These are phyloP conservation scores for Pseudogymnoascus sp. DNA, from an alignment of 2,329 filamentous ascomycete genomes.

Conservation along the genomic window DNA sequence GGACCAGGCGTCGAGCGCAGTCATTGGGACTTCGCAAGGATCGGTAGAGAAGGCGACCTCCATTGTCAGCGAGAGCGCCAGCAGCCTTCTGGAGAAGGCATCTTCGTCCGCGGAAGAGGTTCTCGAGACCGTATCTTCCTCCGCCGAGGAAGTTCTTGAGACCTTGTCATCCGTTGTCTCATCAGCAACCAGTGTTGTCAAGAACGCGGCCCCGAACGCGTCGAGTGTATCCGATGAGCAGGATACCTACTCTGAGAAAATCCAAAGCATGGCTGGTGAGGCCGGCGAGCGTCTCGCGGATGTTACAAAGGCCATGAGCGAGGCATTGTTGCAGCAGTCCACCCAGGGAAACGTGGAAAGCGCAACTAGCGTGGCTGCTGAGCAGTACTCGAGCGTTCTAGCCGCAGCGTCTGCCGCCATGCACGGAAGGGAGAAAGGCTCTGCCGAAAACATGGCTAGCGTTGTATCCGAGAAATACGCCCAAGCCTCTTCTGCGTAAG, in stretches of 20 bases:
- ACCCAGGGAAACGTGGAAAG: constrained; percentile 41
- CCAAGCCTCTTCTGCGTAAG: constrained; percentile 51
- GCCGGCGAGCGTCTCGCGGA: constrained; percentile 47
- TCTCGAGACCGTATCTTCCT: not conserved
- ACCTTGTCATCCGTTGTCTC: not conserved
- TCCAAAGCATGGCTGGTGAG: constrained; percentile 44
- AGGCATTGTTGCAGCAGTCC: constrained; percentile 39
- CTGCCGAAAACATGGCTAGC: constrained; percentile 40
- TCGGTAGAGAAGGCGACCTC: constrained; percentile 21
- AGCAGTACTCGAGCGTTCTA: constrained; percentile 50
- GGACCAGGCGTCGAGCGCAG: constrained; percentile 24
- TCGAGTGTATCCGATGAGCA: constrained; percentile 25
- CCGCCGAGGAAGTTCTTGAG: not conserved
- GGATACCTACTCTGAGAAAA: constrained; percentile 41
- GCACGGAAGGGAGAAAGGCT: constrained; percentile 41
- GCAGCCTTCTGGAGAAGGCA: constrained; percentile 25
- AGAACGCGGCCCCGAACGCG: constrained; percentile 10
- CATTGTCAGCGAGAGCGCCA: constrained; percentile 16
- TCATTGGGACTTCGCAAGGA: constrained; percentile 23
- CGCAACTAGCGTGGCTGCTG: constrained; percentile 46
- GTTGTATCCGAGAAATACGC: constrained; percentile 48
- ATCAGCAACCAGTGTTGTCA: not conserved
- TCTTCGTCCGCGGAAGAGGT: constrained; percentile 11
- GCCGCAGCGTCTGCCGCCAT: constrained; percentile 50
- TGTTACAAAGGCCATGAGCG: constrained; percentile 48